These are phyloP conservation scores for Monosporascus cannonballus DNA, from an alignment of 2,329 filamentous ascomycete species.

Conservation along the genomic window DNA sequence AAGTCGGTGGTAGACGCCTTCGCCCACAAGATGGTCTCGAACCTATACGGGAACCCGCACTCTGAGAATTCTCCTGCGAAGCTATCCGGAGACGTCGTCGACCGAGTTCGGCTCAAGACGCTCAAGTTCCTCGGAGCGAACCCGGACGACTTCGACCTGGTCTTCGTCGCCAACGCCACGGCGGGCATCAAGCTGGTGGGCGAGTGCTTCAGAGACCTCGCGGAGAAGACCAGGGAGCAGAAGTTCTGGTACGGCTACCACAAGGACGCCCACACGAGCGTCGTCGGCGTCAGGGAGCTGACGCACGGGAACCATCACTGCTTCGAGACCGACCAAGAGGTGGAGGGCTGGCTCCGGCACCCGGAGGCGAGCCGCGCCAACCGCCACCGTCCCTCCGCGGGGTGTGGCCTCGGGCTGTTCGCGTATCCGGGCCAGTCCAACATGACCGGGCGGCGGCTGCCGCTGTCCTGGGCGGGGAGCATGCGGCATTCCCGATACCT, in stretches of 20 bases:
- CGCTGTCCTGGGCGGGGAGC: constrained; percentile 46
- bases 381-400: constrained; percentile 12
- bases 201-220: constrained; percentile 49
- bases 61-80: constrained; percentile 56
- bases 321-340: constrained; percentile 51
- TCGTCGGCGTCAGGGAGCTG: constrained; percentile 64
- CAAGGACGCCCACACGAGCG: constrained; percentile 54
- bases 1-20: constrained; percentile 52
- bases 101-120: constrained; percentile 46
- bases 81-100: constrained; percentile 50
- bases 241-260: constrained; percentile 56
- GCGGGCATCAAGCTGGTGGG: constrained; percentile 73
- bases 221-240: constrained; percentile 37
- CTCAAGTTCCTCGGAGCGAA: constrained; percentile 54
- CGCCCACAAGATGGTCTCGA: constrained; percentile 45
- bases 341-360: constrained; percentile 37
- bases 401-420: constrained; percentile 38
- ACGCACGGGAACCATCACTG: constrained; percentile 48
- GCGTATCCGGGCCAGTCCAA: constrained; percentile 67
- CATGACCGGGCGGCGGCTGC: constrained; percentile 59
- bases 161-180: constrained; percentile 91
- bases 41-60: constrained; percentile 64
- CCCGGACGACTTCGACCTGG: constrained; percentile 51
- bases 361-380: constrained; percentile 17
- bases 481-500: constrained; percentile 26